Percentiles rank a stretch among this genome's conserved stretches.
Evolutionary conservation across 2,329 filamentous ascomycete genomes (phyloP).

Genomic region (Colletotrichum tropicale): DNA sequence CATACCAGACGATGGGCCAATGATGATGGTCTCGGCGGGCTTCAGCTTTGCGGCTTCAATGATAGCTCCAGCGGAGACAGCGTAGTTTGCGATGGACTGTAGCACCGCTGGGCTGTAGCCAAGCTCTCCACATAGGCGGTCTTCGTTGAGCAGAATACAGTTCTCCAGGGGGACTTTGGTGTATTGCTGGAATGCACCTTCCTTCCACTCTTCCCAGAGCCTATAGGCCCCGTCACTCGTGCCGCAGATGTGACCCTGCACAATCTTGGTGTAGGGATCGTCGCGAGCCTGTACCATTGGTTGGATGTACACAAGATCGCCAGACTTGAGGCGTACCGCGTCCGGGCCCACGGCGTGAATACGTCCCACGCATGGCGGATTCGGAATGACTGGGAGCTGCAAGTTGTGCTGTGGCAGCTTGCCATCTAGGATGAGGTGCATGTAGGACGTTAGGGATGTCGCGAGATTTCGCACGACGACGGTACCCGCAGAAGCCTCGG

Average conservation of each 20-base stretch:
- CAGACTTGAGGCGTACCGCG: conserved; percentile 30
- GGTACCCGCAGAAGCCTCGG: background rate
- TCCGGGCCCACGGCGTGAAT: conserved; percentile 36
- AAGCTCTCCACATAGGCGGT: conserved; percentile 20
- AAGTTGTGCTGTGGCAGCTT: background rate
- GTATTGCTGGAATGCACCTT: conserved; percentile 34
- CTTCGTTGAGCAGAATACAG: conserved; percentile 33
- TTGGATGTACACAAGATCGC: conserved; percentile 38
- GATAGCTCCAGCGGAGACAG: conserved; percentile 51
- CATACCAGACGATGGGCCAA: conserved; percentile 53
- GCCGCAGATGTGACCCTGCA: conserved; percentile 32
- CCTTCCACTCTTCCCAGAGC: conserved; percentile 31
- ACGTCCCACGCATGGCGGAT: conserved; percentile 36
- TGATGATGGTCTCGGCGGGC: conserved; percentile 51
- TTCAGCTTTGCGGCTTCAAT: conserved; percentile 39
- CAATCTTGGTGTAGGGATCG: conserved; percentile 26
- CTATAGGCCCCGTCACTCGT: conserved; percentile 22
- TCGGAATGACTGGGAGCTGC: conserved; percentile 32
- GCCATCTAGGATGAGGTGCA: background rate
- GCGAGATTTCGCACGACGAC: background rate
- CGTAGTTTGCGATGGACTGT: conserved; percentile 34
- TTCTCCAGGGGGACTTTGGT: conserved; percentile 37
- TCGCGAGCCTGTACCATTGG: conserved; percentile 32
- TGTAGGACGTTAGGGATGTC: background rate
- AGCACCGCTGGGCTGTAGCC: conserved; percentile 49